Percentiles rank a stretch among this genome's conserved stretches.
Conservation (phyloP, 768 basidiomycete genomes). For the Suillus ampliporus region DNA sequence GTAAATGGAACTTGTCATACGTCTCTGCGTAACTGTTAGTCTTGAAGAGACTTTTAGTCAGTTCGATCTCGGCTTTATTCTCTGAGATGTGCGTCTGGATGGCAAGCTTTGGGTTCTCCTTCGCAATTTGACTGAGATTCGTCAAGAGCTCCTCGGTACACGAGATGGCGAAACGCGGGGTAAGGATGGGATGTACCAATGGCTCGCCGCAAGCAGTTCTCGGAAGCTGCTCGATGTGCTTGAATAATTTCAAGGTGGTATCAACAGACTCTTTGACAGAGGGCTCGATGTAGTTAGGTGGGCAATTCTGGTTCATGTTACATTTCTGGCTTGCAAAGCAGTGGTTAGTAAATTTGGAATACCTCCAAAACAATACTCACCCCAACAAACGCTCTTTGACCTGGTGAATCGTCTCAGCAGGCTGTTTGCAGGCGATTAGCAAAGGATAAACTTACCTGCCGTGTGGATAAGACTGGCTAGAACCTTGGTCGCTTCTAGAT, state of each 20-base stretch:
- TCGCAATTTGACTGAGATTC: constrained; percentile 65
- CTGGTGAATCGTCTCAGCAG: constrained; percentile 38
- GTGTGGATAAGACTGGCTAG: constrained; percentile 76
- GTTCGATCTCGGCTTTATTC: constrained; percentile 73
- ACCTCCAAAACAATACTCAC: constrained; percentile 48
- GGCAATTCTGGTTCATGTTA: constrained; percentile 63
- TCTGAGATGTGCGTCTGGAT: constrained; percentile 96
- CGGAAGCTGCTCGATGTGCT: constrained; percentile 66
- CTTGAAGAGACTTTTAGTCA: constrained; percentile 72
- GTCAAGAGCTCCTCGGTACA: constrained; percentile 76
- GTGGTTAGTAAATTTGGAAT: not conserved
- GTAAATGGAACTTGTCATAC: constrained; percentile 80
- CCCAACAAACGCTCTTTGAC: constrained; percentile 86
- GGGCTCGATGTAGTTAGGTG: constrained; percentile 72
- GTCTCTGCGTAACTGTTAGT: constrained; percentile 74
- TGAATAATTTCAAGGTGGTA: constrained; percentile 68
- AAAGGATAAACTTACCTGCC: constrained; percentile 50
- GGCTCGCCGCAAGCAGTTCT: constrained; percentile 44
- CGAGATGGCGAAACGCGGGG: constrained; percentile 95
- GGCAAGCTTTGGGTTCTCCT: constrained; percentile 60
- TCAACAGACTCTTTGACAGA: constrained; percentile 62
- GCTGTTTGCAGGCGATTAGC: constrained; percentile 1
- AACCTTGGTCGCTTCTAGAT: constrained; percentile 79
- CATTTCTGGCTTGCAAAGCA: constrained; percentile 36
- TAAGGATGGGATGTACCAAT: constrained; percentile 88